Percentiles rank a stretch among this genome's conserved stretches.
Evolutionary conservation across 768 basidiomycete genomes (phyloP).

Genomic region (Termitomyces titanicus): DNA sequence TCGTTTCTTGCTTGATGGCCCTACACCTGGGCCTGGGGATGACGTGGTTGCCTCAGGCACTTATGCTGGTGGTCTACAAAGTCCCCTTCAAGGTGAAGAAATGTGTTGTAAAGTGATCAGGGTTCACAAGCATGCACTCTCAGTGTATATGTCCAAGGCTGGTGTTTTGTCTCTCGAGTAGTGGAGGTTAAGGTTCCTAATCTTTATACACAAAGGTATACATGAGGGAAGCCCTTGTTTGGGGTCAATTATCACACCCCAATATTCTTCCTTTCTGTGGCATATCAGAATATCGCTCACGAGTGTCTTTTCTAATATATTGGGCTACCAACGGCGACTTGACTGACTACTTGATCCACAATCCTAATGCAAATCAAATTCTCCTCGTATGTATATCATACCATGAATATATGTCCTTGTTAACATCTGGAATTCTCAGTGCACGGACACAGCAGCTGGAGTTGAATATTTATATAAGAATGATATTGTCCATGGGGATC

Average conservation of each 20-base stretch:
- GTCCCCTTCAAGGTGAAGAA: background rate
- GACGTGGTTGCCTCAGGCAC: background rate
- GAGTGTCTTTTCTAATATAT: constrained; percentile 30
- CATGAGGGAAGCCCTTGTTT: constrained; percentile 15
- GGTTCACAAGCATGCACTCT: background rate
- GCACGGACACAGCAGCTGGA: constrained; percentile 20
- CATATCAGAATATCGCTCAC: constrained; percentile 16
- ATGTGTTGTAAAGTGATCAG: constrained; percentile 7
- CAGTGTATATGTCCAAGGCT: constrained; percentile 2
- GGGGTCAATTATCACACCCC: too few relatives aligned
- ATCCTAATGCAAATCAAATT: constrained; percentile 20
- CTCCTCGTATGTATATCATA: constrained; percentile 29
- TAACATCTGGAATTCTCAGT: background rate
- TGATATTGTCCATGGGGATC: too few relatives aligned
- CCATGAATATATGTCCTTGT: too few relatives aligned
- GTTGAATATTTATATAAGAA: constrained; percentile 9
- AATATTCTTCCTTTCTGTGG: constrained; percentile 30
- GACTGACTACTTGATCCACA: constrained; percentile 20
- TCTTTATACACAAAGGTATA: constrained; percentile 1
- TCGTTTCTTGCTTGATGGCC: background rate
- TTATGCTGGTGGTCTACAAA: constrained; percentile 4
- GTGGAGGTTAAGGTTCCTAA: background rate
- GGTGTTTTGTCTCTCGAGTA: background rate
- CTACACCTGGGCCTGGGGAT: background rate
- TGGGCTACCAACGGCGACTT: constrained; percentile 19